These are phyloP conservation scores for Euphorbia lathyris DNA, from an alignment of 345 rosid species.

Conservation along the genomic window DNA sequence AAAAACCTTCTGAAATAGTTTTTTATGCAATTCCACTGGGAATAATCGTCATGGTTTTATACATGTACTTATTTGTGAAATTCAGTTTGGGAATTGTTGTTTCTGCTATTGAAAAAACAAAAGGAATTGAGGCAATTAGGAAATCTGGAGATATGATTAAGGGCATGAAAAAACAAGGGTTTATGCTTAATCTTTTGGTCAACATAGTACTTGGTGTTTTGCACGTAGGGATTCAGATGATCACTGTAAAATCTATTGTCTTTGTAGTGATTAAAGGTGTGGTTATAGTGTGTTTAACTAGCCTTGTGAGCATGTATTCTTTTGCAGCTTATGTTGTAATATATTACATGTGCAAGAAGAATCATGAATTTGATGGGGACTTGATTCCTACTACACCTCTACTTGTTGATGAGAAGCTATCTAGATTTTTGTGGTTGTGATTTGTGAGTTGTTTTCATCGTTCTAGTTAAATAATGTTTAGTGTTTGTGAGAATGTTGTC, in stretches of 20 bases:
- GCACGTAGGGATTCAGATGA: constrained; percentile 9
- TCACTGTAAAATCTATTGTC: neutral
- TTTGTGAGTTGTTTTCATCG: no score
- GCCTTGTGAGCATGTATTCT: constrained; percentile 34
- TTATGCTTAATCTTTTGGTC: constrained; percentile 38
- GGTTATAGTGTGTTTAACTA: constrained; percentile 20
- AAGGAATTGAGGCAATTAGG: no score
- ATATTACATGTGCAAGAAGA: constrained; percentile 45
- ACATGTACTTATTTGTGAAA: no score
- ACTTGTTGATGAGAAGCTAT: neutral
- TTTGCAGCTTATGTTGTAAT: constrained; percentile 39
- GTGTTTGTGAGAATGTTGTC: no score
- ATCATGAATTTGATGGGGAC: constrained; percentile 31
- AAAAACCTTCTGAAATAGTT: no score
- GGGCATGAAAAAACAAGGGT: neutral
- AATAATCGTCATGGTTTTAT: no score
- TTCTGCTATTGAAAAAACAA: no score
- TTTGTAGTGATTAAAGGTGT: constrained; percentile 19
- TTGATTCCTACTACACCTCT: neutral
- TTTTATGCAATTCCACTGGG: no score
- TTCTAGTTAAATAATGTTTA: no score
- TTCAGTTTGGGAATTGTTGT: no score
- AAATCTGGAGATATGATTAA: no score
- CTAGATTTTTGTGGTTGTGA: neutral
- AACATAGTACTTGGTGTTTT: constrained; percentile 13